These are phyloP conservation scores for Candolleomyces eurysporus DNA, from an alignment of 768 basidiomycete genomes.

Conservation along the genomic window DNA sequence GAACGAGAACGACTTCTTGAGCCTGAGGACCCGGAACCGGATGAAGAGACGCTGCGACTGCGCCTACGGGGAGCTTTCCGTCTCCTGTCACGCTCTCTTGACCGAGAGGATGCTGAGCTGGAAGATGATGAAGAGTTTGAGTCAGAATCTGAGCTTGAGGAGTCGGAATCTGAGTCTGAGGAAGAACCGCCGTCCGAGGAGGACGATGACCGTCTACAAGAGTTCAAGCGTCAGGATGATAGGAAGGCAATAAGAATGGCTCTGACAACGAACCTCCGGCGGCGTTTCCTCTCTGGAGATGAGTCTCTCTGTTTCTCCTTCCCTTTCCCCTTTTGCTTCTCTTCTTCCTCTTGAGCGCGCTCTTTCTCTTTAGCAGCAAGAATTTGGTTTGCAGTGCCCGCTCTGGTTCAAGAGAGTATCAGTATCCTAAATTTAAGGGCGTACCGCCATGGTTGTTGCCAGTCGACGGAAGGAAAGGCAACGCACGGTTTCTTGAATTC, in stretches of 20 bases:
- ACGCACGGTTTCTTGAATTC: slow-evolving; percentile 84
- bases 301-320: slow-evolving; percentile 33
- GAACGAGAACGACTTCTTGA: slow-evolving; percentile 8
- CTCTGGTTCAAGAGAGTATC: slow-evolving; percentile 35
- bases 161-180: slow-evolving; percentile 40
- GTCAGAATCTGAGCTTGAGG: slow-evolving; percentile 38
- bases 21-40: neutral
- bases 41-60: slow-evolving; percentile 11
- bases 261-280: slow-evolving; percentile 1
- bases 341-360: slow-evolving; percentile 44
- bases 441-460: too few species aligned
- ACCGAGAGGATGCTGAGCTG: slow-evolving; percentile 23
- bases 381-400: slow-evolving; percentile 82
- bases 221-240: neutral
- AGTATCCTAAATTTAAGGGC: neutral
- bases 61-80: slow-evolving; percentile 11
- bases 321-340: slow-evolving; percentile 23
- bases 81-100: slow-evolving; percentile 10
- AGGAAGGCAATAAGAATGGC: neutral
- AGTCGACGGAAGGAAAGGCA: neutral
- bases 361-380: slow-evolving; percentile 82
- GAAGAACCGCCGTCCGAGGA: slow-evolving; percentile 36
- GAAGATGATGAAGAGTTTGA: slow-evolving; percentile 42
- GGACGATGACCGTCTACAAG: slow-evolving; percentile 14
- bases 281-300: slow-evolving; percentile 34